Evolutionary conservation across 345 rosid species (phyloP), one percentile per base, ranked within the genome.

Genomic region (Eucalyptus tenuipes): DNA sequence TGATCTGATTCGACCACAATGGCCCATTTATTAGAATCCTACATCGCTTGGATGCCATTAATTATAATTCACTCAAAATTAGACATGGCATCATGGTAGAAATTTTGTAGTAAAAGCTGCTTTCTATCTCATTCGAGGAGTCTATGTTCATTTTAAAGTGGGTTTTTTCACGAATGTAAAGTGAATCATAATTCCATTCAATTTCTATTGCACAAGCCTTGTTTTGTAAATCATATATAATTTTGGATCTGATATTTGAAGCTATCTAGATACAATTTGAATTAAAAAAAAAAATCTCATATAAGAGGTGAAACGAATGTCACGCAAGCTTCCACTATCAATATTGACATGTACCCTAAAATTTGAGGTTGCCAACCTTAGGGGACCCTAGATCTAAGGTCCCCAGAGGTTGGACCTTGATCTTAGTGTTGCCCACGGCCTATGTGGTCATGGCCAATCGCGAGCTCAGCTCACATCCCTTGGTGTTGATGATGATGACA

Each of bases 11-110:
- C 8, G 29, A 55, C 4, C 29, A 24, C 29, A 0, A 24, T 55
- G 61, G 61, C 29, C 27, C 27, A 55, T 22, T 55, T 5, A 4
- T 24, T 55, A 24, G 29, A 55, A 24, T 24, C 5, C 4, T 52
- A 9, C 24, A 0, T 68, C 13, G 2, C 42, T 68, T 16, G 11
- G 17, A 31, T 68, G 80, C 24, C 80, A 17, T 16, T 31, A 17
- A 9, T 31, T 5, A 31, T 9, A 31, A 66, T 66, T 31, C 42
- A 8, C 10, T 4, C 4, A 4, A 16, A 66, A 68, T 31, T 18
- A 1, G 7, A 5, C 4, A 17, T 9, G 2, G 2, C 12, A 61
- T 13, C 55, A 18, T 18, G 55, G 10, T 52, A 1, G 10, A 18
- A 18, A 7, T 52, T 52, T 52, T 1, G 1, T 52, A 52, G 24